These are phyloP conservation scores for Trametes maxima DNA, from an alignment of 768 basidiomycete species.

Conservation along the genomic window DNA sequence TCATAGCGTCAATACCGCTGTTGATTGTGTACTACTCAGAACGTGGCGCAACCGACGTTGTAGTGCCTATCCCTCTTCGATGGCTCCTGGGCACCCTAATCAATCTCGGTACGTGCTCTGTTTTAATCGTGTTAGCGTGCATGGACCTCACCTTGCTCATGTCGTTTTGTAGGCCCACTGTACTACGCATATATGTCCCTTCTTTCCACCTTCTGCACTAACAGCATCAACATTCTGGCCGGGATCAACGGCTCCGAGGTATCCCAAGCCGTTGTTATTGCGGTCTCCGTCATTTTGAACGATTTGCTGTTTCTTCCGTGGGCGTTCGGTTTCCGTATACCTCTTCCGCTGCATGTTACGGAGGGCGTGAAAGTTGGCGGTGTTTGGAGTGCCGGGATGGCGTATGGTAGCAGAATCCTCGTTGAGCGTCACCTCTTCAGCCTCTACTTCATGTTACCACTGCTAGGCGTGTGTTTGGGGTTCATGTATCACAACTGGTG, in stretches of 20 bases:
- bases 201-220: constrained; percentile 94
- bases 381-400: constrained; percentile 82
- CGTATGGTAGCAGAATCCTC: constrained; percentile 81
- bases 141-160: constrained; percentile 6
- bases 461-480: constrained; percentile 87
- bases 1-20: constrained; percentile 93
- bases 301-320: constrained; percentile 94
- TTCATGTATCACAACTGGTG: constrained; percentile 98
- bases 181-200: constrained; percentile 98
- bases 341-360: constrained; percentile 67
- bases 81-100: constrained; percentile 73
- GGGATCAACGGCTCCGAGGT: constrained; percentile 98
- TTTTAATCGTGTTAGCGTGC: not conserved
- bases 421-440: constrained; percentile 95
- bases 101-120: constrained; percentile 73
- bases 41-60: constrained; percentile 89
- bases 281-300: constrained; percentile 86
- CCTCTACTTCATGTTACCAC: constrained; percentile 94
- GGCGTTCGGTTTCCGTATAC: constrained; percentile 74
- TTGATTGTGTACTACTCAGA: constrained; percentile 97
- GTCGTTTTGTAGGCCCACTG: constrained; percentile 68
- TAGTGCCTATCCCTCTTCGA: constrained; percentile 85
- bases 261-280: constrained; percentile 90
- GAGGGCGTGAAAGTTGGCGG: constrained; percentile 76
- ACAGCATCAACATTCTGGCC: constrained; percentile 98